These are phyloP conservation scores for Monoraphidium neglectum DNA, from an alignment of 139 green algal species.

Conservation along the genomic window DNA sequence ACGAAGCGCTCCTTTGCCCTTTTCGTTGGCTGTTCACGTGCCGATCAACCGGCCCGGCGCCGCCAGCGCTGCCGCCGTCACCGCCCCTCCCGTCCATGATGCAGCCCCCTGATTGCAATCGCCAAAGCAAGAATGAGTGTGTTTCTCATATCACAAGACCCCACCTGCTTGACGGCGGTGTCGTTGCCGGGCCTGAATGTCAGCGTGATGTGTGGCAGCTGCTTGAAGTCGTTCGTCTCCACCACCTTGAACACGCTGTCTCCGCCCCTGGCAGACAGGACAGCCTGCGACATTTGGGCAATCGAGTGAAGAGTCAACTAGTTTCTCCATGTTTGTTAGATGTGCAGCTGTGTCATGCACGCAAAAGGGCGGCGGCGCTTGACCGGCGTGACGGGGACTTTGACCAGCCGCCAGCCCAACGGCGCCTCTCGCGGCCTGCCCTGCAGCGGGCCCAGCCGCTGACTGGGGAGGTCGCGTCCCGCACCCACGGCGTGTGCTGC, in stretches of 20 bases:
- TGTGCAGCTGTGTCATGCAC: too few relatives aligned
- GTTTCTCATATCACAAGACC: too few relatives aligned
- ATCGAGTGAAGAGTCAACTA: background rate
- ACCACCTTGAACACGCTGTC: constrained; percentile 80
- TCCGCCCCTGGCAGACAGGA: constrained; percentile 43
- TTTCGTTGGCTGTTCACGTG: too few relatives aligned
- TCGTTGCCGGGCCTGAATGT: constrained; percentile 83
- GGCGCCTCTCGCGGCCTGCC: too few relatives aligned
- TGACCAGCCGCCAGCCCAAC: too few relatives aligned
- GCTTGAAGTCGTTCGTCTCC: constrained; percentile 96
- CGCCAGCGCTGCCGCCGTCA: background rate
- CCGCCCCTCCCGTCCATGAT: background rate
- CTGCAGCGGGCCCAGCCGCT: too few relatives aligned
- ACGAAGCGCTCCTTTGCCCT: too few relatives aligned
- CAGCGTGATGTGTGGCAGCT: constrained; percentile 89
- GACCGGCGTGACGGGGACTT: too few relatives aligned
- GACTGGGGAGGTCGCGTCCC: too few relatives aligned
- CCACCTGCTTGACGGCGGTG: constrained; percentile 77
- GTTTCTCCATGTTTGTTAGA: too few relatives aligned
- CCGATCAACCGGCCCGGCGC: too few relatives aligned
- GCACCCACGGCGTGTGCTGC: background rate
- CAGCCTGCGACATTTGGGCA: constrained; percentile 17
- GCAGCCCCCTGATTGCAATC: background rate
- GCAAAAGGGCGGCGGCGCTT: too few relatives aligned
- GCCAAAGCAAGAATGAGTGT: background rate